phyloP scores from a whole-genome alignment of 176 grass and related monocot genomes.

The Lolium rigidum region DNA sequence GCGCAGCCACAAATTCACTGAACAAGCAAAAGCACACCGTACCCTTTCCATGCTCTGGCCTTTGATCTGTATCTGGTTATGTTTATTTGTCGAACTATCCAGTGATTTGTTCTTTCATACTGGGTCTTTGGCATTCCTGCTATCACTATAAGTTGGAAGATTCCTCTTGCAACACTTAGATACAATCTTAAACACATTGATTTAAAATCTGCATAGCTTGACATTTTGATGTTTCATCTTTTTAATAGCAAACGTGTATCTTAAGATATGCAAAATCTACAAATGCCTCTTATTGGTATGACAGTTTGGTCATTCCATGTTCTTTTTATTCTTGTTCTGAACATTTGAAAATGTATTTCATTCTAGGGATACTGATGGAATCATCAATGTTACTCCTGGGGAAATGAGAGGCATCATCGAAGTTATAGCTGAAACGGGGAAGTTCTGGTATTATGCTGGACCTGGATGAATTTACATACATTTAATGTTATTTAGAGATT shows the following conservation, averaged over 20 bases:
- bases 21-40: background rate
- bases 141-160: background rate
- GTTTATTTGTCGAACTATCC: constrained; percentile 5
- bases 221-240: background rate
- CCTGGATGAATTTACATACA: constrained; percentile 23
- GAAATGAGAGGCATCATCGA: constrained; percentile 87
- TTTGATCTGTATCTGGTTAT: background rate
- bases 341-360: constrained; percentile 36
- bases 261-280: background rate
- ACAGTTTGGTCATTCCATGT: background rate
- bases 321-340: constrained; percentile 24
- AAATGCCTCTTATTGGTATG: background rate
- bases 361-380: constrained; percentile 53
- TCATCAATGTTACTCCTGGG: constrained; percentile 57
- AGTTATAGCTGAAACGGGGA: constrained; percentile 81
- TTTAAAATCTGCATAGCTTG: background rate
- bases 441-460: constrained; percentile 78
- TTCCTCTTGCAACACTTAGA: background rate
- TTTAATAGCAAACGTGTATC: background rate
- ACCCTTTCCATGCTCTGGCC: background rate
- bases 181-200: background rate
- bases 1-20: background rate
- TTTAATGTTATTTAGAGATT: constrained; percentile 16
- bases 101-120: background rate
- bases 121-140: background rate